Evolutionary conservation across 2,329 filamentous ascomycete species (phyloP).

Genomic region (Nemania diffusa): DNA sequence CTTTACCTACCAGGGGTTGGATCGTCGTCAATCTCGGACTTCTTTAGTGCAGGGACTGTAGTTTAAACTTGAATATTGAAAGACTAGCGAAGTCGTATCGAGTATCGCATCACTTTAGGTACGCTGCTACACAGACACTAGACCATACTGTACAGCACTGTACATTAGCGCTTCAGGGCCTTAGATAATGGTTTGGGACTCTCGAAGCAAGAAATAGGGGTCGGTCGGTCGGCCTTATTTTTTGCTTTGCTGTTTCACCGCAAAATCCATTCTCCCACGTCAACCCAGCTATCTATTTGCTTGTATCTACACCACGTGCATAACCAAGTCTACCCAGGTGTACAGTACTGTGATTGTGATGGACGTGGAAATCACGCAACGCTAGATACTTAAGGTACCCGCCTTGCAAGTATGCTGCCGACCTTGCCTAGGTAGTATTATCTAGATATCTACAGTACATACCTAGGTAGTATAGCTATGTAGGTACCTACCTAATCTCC

Average conservation of each 20-base stretch:
- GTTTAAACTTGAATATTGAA: conserved; percentile 10
- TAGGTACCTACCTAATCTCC: not conserved
- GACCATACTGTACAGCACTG: conserved; percentile 27
- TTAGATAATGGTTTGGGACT: conserved; percentile 11
- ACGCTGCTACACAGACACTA: no score
- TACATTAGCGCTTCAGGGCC: conserved; percentile 17
- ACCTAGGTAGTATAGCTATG: not conserved
- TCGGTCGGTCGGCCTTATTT: conserved; percentile 22
- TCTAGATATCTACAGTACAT: not conserved
- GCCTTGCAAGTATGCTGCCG: no score
- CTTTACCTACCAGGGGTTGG: conserved; percentile 31
- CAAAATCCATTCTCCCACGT: conserved; percentile 12
- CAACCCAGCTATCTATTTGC: no score
- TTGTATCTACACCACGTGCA: no score
- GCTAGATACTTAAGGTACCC: not conserved
- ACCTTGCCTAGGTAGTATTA: not conserved
- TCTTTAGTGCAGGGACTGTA: not conserved
- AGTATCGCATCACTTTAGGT: conserved; percentile 9
- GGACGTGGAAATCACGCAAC: conserved; percentile 2
- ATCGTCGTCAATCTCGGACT: conserved; percentile 23
- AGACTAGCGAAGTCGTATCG: conserved; percentile 25
- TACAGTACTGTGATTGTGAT: not conserved
- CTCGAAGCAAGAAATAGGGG: conserved; percentile 28
- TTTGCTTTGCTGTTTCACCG: conserved; percentile 21
- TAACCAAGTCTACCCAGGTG: no score